Base-by-base conservation (phyloP, 495 filamentous ascomycete genomes). In the Chlorociboria aeruginascens region DNA sequence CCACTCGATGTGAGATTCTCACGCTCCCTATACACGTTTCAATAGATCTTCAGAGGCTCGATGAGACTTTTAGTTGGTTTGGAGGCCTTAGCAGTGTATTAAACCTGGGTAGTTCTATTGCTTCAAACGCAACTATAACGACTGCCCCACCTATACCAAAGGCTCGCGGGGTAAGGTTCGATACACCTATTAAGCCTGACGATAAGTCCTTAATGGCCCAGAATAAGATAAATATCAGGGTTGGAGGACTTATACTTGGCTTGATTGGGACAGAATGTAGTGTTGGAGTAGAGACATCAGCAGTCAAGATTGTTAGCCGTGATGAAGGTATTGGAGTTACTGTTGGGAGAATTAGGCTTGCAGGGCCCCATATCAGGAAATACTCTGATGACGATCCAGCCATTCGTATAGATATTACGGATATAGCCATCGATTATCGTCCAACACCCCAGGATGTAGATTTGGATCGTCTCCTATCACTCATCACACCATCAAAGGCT, bases 41-140 rank as follows among this genome's bases (percentile, higher is more conserved):
- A 48, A 59, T 97, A 28, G 85, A 97, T 63, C 69, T 95, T 9
- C 81, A 82, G 51, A 78, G 74, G 34, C 57, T 97, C 10, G 93
- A 99, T 53, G 90, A 95, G 43, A 83, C 83, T 4, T 76, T 97
- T 43, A 76, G 78, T 30, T 89, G 85, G 72, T 85, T 96, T 59
- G 93, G 92, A 12, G 93, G 93, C 0, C 67, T 99, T 14, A 96
- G 90, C 58, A 87, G 87, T 50, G 83, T 99, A 38, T 66, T 99
- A 30, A 90, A 89, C 52, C 75, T 94, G 52, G 81, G 88, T 43
- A 86, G 76, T 53, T 96, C 89, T 0, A 83, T 93, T 29, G 78
- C 80, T 17, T 89, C 85, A 1, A 80, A 78, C 47, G 71, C 77
- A 8, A 81, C 81, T 0, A 69, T 74, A 28, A 69, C 70, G 2